Evolutionary conservation across 306 rosid species (phyloP).

Genomic region (Vigna hirtella): DNA sequence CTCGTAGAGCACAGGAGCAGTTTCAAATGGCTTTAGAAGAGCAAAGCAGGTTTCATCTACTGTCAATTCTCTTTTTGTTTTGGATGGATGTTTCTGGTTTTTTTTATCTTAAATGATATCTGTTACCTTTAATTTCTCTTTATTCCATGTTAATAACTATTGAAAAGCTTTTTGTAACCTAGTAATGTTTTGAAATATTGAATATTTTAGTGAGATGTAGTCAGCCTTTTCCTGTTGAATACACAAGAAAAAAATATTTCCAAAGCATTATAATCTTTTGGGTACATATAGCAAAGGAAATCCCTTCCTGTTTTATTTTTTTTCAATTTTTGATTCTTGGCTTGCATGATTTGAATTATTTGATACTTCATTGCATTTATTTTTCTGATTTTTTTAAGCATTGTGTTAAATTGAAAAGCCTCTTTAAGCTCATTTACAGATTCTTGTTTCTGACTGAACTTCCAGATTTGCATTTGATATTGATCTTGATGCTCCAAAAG

Average conservation of each 20-base stretch:
- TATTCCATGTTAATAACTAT: conserved; percentile 18
- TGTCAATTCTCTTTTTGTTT: conserved; percentile 27
- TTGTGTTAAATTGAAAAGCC: conserved; percentile 1
- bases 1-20: conserved; percentile 97
- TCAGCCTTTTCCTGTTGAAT: neutral
- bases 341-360: neutral
- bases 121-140: conserved; percentile 9
- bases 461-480: conserved; percentile 95
- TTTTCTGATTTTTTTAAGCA: neutral
- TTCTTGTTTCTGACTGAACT: conserved; percentile 43
- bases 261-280: neutral
- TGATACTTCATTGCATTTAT: neutral
- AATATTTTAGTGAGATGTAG: conserved; percentile 32
- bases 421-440: conserved; percentile 21
- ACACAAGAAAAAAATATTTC: neutral
- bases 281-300: neutral
- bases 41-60: conserved; percentile 73
- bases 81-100: conserved; percentile 14
- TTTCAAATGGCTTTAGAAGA: conserved; percentile 93
- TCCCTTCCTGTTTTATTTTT: neutral
- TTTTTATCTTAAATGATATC: neutral
- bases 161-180: neutral
- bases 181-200: conserved; percentile 15
- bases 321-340: neutral
- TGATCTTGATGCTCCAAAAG: conserved; percentile 98